These are phyloP conservation scores for Pseudomassariella vexata DNA, from an alignment of 2,329 filamentous ascomycete genomes.

Conservation along the genomic window DNA sequence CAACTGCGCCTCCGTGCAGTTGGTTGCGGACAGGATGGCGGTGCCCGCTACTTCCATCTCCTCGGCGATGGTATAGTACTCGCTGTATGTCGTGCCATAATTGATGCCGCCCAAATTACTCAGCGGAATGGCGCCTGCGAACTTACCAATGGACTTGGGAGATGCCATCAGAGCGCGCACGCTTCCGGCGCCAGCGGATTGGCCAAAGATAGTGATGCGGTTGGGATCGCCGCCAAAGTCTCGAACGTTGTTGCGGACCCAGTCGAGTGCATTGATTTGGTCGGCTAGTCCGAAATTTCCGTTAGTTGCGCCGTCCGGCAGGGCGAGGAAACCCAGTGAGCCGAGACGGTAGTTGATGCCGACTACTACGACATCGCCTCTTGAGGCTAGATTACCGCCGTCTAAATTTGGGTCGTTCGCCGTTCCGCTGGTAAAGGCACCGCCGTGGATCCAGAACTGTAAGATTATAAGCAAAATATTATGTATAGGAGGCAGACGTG, in stretches of 20 bases:
- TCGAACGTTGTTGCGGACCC: constrained; percentile 44
- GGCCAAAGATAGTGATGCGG: constrained; percentile 49
- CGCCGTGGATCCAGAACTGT: constrained; percentile 38
- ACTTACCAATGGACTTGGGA: constrained; percentile 39
- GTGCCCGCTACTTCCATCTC: constrained; percentile 41
- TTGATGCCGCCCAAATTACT: constrained; percentile 37
- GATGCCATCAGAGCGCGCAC: constrained; percentile 44
- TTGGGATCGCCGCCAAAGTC: constrained; percentile 53
- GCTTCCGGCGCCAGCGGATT: constrained; percentile 47
- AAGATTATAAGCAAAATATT: no score
- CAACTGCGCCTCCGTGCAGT: constrained; percentile 42
- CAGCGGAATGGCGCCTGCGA: constrained; percentile 38
- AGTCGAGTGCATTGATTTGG: constrained; percentile 42
- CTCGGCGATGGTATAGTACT: constrained; percentile 51
- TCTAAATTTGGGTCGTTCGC: constrained; percentile 35
- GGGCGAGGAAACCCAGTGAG: constrained; percentile 52
- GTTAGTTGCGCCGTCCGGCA: constrained; percentile 37
- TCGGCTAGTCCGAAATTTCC: constrained; percentile 46
- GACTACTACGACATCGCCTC: constrained; percentile 55
- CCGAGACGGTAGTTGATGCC: constrained; percentile 54
- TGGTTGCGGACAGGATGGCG: constrained; percentile 43
- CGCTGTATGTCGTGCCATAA: constrained; percentile 52
- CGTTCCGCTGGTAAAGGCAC: constrained; percentile 47
- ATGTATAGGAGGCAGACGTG: no score
- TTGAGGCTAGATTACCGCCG: constrained; percentile 50